Evolutionary conservation across 176 grass and related monocot genomes (phyloP).

Genomic region (Neostapfia colusana): DNA sequence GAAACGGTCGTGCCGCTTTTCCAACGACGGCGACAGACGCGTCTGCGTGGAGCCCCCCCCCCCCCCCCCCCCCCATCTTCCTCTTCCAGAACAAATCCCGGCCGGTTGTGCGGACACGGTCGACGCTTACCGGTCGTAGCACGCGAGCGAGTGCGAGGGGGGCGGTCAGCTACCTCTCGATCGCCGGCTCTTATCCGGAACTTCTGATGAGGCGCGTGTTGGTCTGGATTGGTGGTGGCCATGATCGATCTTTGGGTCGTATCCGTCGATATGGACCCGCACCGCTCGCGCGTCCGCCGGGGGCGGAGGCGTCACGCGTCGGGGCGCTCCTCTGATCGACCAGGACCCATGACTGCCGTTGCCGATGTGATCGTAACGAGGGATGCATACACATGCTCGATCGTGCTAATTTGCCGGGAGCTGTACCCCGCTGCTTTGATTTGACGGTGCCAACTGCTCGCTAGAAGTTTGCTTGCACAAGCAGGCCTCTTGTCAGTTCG

Average conservation of each 20-base stretch:
- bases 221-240: neutral
- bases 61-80: neutral
- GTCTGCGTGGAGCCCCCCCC: conserved; percentile 21
- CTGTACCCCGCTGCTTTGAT: too few relatives aligned
- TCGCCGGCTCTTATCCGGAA: conserved; percentile 40
- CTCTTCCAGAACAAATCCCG: conserved; percentile 16
- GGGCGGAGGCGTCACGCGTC: too few relatives aligned
- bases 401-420: too few relatives aligned
- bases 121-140: conserved; percentile 11
- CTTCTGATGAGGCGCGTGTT: neutral
- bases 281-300: neutral
- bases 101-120: conserved; percentile 26
- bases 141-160: neutral
- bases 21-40: conserved; percentile 21
- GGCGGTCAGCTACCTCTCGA: conserved; percentile 19
- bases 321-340: too few relatives aligned
- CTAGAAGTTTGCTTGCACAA: too few relatives aligned
- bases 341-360: too few relatives aligned
- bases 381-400: too few relatives aligned
- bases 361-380: too few relatives aligned
- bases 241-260: neutral
- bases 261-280: conserved; percentile 12
- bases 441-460: too few relatives aligned
- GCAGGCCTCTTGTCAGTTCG: too few relatives aligned
- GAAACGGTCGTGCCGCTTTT: conserved; percentile 5